phyloP scores from a whole-genome alignment of 805 yeast species.

The Ogataea zsoltii region DNA sequence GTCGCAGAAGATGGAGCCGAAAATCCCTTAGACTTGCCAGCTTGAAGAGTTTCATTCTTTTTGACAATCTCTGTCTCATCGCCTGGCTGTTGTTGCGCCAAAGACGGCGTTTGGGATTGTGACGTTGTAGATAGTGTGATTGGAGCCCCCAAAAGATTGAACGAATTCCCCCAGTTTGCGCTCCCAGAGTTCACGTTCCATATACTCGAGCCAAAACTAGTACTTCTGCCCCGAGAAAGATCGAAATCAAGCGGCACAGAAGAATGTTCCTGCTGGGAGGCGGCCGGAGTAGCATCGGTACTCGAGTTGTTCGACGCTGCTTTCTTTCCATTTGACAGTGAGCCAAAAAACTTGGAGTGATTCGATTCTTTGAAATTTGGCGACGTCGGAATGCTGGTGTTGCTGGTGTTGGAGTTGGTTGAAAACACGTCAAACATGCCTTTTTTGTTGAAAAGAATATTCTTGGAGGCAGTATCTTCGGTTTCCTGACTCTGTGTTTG shows the following conservation, averaged over 20 bases:
- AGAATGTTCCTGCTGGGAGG: constrained; percentile 7
- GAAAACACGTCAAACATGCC: constrained; percentile 23
- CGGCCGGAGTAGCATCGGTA: constrained; percentile 7
- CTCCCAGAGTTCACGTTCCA: constrained; percentile 30
- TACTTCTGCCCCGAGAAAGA: constrained; percentile 32
- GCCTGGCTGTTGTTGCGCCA: not conserved
- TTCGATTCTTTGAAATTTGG: constrained; percentile 20
- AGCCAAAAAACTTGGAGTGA: constrained; percentile 23
- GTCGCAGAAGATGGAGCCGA: constrained; percentile 9
- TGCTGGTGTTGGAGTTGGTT: constrained; percentile 19
- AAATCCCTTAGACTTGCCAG: not conserved
- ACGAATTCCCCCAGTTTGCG: constrained; percentile 20
- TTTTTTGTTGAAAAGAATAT: constrained; percentile 13
- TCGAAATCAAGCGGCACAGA: constrained; percentile 16
- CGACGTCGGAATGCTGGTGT: constrained; percentile 20
- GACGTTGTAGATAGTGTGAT: constrained; percentile 13
- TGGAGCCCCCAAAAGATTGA: constrained; percentile 14
- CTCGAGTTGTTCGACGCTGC: constrained; percentile 15
- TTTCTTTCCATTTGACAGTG: constrained; percentile 15
- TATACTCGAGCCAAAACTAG: constrained; percentile 38
- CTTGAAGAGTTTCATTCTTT: not conserved
- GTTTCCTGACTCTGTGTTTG: constrained; percentile 6
- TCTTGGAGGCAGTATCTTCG: constrained; percentile 15
- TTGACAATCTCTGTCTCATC: constrained; percentile 3
- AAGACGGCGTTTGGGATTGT: constrained; percentile 6